Percentiles rank a stretch among this genome's conserved stretches.
These are phyloP conservation scores for Phlebopus sp. DNA, from an alignment of 1,284 basidiomycete genomes.

Conservation along the genomic window DNA sequence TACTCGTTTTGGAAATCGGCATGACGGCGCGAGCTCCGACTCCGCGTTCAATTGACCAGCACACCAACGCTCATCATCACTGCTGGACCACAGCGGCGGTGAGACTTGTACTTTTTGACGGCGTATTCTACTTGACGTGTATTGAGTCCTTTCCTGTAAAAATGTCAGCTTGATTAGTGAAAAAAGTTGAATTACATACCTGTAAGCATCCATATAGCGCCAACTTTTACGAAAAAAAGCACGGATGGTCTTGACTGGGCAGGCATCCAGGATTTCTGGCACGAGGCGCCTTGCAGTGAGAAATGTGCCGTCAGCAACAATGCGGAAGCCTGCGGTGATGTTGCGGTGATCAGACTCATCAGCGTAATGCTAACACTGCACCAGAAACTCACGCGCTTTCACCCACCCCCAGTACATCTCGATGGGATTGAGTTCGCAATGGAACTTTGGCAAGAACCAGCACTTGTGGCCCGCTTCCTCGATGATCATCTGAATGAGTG, in stretches of 20 bases:
- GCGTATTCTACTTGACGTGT: not conserved
- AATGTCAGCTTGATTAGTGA: not conserved
- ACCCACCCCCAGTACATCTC: constrained; percentile 23
- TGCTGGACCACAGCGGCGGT: not conserved
- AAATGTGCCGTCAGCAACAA: too few species aligned
- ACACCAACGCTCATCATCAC: too few species aligned
- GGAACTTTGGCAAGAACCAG: constrained; percentile 10
- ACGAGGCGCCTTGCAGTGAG: too few species aligned
- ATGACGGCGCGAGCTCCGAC: too few species aligned
- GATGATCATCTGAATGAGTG: constrained; percentile 7
- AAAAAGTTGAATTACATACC: not conserved
- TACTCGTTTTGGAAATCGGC: too few species aligned
- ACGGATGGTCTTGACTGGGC: too few species aligned
- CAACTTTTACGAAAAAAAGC: constrained; percentile 1
- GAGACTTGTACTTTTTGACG: constrained; percentile 3
- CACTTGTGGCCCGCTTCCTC: constrained; percentile 7
- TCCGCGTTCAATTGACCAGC: too few species aligned
- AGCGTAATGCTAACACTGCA: too few species aligned
- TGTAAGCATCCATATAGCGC: constrained; percentile 8
- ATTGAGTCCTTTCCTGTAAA: not conserved
- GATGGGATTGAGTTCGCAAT: constrained; percentile 21
- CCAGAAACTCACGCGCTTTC: not conserved
- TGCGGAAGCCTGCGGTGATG: too few species aligned
- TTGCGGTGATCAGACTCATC: too few species aligned
- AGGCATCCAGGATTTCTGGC: too few species aligned